Evolutionary conservation across 768 basidiomycete species (phyloP).

Genomic region (Sutorius australiensis): DNA sequence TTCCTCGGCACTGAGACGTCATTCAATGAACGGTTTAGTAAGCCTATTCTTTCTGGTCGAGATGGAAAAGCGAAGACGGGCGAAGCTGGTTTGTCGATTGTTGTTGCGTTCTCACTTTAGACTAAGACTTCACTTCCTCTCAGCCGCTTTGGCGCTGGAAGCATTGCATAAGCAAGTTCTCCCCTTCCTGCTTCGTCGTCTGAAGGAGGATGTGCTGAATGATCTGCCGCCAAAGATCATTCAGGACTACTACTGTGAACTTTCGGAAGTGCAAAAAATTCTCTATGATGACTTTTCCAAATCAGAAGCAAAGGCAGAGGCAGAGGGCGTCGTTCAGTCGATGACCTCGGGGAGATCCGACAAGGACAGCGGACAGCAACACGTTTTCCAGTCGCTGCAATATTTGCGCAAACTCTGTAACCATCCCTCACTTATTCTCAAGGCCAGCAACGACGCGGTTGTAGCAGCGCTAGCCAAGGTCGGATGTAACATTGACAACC

Average conservation of each 20-base stretch:
- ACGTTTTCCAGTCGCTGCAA: conserved; percentile 96
- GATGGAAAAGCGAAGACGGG: conserved; percentile 93
- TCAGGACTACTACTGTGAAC: conserved; percentile 98
- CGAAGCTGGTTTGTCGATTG: conserved; percentile 76
- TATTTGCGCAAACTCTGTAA: conserved; percentile 98
- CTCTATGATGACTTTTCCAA: conserved; percentile 93
- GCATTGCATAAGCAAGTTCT: conserved; percentile 97
- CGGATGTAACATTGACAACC: conserved; percentile 39
- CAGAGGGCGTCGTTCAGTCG: conserved; percentile 60
- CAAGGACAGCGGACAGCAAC: conserved; percentile 58
- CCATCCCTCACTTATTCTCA: conserved; percentile 90
- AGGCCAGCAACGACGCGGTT: conserved; percentile 59
- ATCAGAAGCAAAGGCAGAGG: conserved; percentile 64
- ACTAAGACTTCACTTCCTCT: conserved; percentile 1
- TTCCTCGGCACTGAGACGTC: conserved; percentile 94
- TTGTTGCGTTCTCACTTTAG: neutral
- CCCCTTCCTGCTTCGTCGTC: conserved; percentile 92
- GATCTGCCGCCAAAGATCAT: conserved; percentile 99
- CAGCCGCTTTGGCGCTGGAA: conserved; percentile 91
- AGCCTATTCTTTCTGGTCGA: conserved; percentile 90
- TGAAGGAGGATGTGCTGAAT: conserved; percentile 95
- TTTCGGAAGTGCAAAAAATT: conserved; percentile 89
- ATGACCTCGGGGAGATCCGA: conserved; percentile 31
- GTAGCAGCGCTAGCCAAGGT: conserved; percentile 54
- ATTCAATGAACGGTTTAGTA: conserved; percentile 94